Conservation (phyloP, 2,329 filamentous ascomycete genomes). For the Setomelanomma holmii region DNA sequence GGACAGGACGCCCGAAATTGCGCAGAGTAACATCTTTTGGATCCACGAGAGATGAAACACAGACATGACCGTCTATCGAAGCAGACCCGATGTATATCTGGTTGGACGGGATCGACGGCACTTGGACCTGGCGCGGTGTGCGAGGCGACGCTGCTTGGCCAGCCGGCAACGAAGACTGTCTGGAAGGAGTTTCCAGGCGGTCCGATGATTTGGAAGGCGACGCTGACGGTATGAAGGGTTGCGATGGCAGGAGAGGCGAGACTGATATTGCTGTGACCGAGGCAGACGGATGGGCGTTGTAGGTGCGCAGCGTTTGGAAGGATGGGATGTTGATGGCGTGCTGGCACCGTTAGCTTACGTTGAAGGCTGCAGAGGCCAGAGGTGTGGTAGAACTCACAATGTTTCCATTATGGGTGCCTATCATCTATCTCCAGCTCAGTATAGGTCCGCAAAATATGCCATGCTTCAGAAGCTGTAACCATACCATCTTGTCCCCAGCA, state of each 20-base stretch:
- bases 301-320: constrained; percentile 81
- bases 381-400: constrained; percentile 73
- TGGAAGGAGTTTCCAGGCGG: constrained; percentile 51
- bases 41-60: constrained; percentile 85
- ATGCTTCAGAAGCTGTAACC: constrained; percentile 33
- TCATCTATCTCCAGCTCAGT: constrained; percentile 64
- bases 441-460: constrained; percentile 68
- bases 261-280: constrained; percentile 90
- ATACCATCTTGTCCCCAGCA: constrained; percentile 95
- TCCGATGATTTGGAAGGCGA: constrained; percentile 31
- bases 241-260: constrained; percentile 76
- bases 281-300: constrained; percentile 84
- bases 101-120: constrained; percentile 82
- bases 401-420: constrained; percentile 95
- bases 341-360: constrained; percentile 53
- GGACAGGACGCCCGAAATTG: constrained; percentile 92
- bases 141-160: constrained; percentile 57
- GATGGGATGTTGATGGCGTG: constrained; percentile 85
- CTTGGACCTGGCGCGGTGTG: constrained; percentile 62
- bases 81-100: constrained; percentile 93
- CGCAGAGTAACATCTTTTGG: constrained; percentile 87
- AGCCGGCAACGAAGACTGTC: constrained; percentile 33
- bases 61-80: constrained; percentile 95
- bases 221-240: constrained; percentile 45
- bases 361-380: neutral